Conservation (phyloP, 169 alveolate species). For the Blepharisma undulans region DNA sequence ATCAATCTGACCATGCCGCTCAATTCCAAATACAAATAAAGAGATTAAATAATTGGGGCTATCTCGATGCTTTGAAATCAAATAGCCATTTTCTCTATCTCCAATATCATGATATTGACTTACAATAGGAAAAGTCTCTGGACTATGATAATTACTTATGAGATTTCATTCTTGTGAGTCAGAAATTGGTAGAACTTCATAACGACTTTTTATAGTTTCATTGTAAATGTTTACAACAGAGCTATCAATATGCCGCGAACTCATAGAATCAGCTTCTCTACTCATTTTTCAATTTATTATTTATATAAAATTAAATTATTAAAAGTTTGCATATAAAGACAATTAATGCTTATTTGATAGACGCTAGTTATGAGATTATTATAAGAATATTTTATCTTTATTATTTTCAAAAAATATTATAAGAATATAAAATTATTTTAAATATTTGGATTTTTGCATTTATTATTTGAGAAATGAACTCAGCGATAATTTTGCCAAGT, state of each 20-base stretch:
- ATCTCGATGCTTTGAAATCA: neutral
- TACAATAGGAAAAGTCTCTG: neutral
- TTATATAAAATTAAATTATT: too few relatives aligned
- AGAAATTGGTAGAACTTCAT: neutral
- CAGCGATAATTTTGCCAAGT: slow-evolving; percentile 6
- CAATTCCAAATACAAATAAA: neutral
- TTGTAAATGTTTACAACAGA: too few relatives aligned
- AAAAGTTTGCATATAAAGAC: too few relatives aligned
- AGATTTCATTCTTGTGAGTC: neutral
- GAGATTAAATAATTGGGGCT: neutral
- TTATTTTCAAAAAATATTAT: too few relatives aligned
- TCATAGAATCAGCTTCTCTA: neutral
- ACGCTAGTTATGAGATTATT: too few relatives aligned
- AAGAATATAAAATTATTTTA: too few relatives aligned
- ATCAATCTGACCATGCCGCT: neutral
- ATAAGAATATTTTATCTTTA: too few relatives aligned
- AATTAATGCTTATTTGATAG: too few relatives aligned
- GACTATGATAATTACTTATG: neutral
- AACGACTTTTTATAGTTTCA: neutral
- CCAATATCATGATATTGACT: neutral
- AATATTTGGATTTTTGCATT: too few relatives aligned
- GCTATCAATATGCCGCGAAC: neutral
- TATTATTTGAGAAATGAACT: too few relatives aligned
- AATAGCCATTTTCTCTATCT: neutral
- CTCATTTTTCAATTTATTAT: neutral